These are phyloP conservation scores for Knufia petricola DNA, from an alignment of 2,329 filamentous ascomycete genomes.

Conservation along the genomic window DNA sequence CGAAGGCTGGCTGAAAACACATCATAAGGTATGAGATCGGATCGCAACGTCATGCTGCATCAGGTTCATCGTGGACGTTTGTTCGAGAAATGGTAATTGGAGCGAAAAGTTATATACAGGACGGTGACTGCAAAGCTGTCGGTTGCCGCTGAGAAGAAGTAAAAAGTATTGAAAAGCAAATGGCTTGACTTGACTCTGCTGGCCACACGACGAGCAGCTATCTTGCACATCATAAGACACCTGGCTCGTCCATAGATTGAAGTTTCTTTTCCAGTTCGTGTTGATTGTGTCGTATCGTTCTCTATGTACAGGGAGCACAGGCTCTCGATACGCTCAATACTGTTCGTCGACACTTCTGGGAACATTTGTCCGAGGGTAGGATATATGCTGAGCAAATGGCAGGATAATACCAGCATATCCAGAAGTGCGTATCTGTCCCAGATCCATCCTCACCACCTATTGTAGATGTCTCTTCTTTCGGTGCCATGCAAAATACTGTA, in stretches of 20 bases:
- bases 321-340: not conserved
- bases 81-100: constrained; percentile 8
- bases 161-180: not conserved
- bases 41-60: no score
- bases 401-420: constrained; percentile 2
- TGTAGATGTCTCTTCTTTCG: not conserved
- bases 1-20: no score
- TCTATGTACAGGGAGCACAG: constrained; percentile 4
- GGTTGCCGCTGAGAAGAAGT: no score
- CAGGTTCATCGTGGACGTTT: no score
- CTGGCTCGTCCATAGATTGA: not conserved
- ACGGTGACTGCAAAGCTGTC: no score
- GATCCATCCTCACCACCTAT: not conserved
- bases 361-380: not conserved
- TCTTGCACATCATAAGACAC: constrained; percentile 18
- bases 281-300: constrained; percentile 1
- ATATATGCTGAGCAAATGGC: not conserved
- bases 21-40: no score
- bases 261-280: not conserved
- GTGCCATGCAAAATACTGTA: constrained; percentile 2
- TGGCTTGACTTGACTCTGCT: constrained; percentile 37
- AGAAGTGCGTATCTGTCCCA: not conserved
- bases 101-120: constrained; percentile 10
- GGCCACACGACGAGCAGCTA: constrained; percentile 28
- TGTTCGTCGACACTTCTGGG: not conserved